Conservation (phyloP, 2,329 filamentous ascomycete species). For the Ceratocystis cubensis region DNA sequence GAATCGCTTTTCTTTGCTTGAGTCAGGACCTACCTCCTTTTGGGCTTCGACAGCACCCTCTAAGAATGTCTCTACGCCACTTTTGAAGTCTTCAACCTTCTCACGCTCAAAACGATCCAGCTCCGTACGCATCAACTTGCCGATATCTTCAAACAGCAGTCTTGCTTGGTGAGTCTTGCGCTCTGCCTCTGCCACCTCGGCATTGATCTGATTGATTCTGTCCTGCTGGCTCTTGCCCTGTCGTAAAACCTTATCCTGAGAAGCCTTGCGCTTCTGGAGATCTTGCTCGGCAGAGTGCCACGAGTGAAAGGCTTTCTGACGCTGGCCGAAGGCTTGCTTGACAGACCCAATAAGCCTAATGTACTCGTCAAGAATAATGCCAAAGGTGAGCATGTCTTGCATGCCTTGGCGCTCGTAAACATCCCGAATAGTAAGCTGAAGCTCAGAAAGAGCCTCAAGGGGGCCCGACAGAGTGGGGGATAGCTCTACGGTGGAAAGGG, state of each 20-base stretch:
- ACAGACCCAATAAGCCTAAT: slow-evolving; percentile 90
- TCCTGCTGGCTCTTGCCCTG: slow-evolving; percentile 96
- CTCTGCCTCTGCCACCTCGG: slow-evolving; percentile 90
- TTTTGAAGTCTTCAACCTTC: slow-evolving; percentile 99
- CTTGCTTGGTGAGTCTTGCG: slow-evolving; percentile 81
- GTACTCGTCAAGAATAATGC: slow-evolving; percentile 97
- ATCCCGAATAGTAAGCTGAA: slow-evolving; percentile 87
- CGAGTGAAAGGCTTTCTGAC: slow-evolving; percentile 88
- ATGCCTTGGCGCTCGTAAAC: slow-evolving; percentile 94
- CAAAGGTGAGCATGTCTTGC: slow-evolving; percentile 89
- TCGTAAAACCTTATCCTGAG: slow-evolving; percentile 86
- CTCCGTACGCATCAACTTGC: slow-evolving; percentile 77
- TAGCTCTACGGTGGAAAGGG: slow-evolving; percentile 81
- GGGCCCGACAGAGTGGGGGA: slow-evolving; percentile 79
- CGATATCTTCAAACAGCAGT: slow-evolving; percentile 94
- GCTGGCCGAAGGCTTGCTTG: slow-evolving; percentile 81
- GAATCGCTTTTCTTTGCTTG: background rate
- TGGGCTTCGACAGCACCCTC: slow-evolving; percentile 96
- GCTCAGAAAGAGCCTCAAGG: slow-evolving; percentile 78
- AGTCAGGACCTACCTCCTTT: slow-evolving; percentile 63
- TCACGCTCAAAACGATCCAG: slow-evolving; percentile 89
- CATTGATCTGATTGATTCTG: slow-evolving; percentile 78
- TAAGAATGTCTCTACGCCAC: slow-evolving; percentile 90
- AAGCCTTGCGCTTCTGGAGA: slow-evolving; percentile 73
- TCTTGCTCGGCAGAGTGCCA: slow-evolving; percentile 90